Evolutionary conservation across 2,329 filamentous ascomycete species (phyloP).

Genomic region (Shiraia sp.): DNA sequence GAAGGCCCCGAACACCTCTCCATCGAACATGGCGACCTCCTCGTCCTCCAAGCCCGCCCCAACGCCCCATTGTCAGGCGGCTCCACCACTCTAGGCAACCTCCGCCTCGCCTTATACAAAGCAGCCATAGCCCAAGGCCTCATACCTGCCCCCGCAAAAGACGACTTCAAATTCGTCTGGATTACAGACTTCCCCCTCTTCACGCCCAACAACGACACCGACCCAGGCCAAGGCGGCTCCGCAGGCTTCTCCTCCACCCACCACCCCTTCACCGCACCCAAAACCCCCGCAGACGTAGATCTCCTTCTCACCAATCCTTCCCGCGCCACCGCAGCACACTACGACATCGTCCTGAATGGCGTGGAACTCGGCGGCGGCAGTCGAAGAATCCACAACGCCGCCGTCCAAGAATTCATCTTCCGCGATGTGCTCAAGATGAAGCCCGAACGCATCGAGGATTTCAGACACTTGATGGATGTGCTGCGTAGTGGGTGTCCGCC

Average conservation of each 20-base stretch:
- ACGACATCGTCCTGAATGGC: conserved; percentile 94
- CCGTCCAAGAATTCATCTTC: conserved; percentile 84
- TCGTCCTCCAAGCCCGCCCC: conserved; percentile 79
- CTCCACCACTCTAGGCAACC: conserved; percentile 71
- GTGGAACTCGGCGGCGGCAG: conserved; percentile 93
- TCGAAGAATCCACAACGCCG: conserved; percentile 83
- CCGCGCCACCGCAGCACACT: conserved; percentile 79
- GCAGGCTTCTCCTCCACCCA: conserved; percentile 86
- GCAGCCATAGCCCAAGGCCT: conserved; percentile 67
- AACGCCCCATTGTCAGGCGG: conserved; percentile 69
- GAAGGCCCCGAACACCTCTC: conserved; percentile 57
- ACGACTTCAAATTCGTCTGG: conserved; percentile 75
- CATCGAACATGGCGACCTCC: conserved; percentile 69
- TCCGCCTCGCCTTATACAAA: conserved; percentile 72
- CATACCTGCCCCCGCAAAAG: conserved; percentile 52
- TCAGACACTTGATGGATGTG: conserved; percentile 81
- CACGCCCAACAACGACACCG: conserved; percentile 65
- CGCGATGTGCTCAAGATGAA: conserved; percentile 80
- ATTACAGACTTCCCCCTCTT: conserved; percentile 92
- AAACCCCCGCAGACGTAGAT: conserved; percentile 71
- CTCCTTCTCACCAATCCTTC: conserved; percentile 73
- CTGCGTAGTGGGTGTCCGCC: conserved; percentile 87
- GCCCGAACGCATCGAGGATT: conserved; percentile 72
- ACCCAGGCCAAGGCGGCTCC: conserved; percentile 79
- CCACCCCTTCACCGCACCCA: conserved; percentile 93